Conservation (phyloP, 2,329 filamentous ascomycete genomes). For the Aspergillus viridinutans region DNA sequence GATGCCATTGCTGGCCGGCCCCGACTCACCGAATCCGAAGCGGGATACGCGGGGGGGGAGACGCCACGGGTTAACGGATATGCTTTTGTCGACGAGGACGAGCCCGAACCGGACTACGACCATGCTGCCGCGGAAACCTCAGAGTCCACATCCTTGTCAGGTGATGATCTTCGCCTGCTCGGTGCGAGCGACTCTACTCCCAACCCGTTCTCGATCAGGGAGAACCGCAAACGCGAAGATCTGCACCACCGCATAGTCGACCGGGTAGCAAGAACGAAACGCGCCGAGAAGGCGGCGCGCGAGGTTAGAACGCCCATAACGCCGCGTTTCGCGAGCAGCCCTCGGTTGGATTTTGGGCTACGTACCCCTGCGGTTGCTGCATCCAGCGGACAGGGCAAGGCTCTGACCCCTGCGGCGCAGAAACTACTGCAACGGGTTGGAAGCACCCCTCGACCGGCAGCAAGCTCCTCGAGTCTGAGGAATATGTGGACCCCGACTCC, state of each 20-base stretch:
- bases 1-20: conserved; percentile 77
- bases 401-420: conserved; percentile 43
- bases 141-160: not conserved
- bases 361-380: conserved; percentile 19
- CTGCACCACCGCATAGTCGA: conserved; percentile 86
- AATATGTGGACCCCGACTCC: conserved; percentile 41
- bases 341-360: conserved; percentile 32
- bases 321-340: conserved; percentile 39
- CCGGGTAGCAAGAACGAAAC: conserved; percentile 68
- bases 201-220: conserved; percentile 76
- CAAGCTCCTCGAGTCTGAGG: conserved; percentile 17
- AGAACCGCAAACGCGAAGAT: conserved; percentile 70
- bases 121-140: not conserved
- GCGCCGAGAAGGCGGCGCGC: conserved; percentile 56
- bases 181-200: conserved; percentile 49
- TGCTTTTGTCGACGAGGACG: conserved; percentile 81
- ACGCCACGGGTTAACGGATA: conserved; percentile 93
- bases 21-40: conserved; percentile 58
- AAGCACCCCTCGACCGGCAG: conserved; percentile 27
- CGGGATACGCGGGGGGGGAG: conserved; percentile 58
- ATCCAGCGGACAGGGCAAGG: conserved; percentile 23
- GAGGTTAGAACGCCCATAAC: conserved; percentile 50
- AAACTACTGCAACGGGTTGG: conserved; percentile 39
- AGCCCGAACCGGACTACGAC: conserved; percentile 28
- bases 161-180: conserved; percentile 34